Conservation (phyloP, 768 basidiomycete genomes). For the Leucocoprinus birnbaumii region DNA sequence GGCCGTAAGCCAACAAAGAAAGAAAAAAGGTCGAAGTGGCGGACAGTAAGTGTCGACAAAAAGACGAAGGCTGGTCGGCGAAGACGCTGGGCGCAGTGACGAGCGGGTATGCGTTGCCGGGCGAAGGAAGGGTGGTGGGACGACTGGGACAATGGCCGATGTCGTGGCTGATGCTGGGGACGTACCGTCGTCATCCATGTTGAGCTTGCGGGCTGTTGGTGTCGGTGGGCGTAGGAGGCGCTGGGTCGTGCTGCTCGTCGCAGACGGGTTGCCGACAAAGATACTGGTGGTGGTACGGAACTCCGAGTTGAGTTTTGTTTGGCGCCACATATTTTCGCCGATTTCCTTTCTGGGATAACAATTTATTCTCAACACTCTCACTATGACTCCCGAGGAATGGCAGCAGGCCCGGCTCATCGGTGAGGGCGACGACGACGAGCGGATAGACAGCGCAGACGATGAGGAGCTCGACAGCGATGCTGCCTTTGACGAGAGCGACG, state of each 20-base stretch:
- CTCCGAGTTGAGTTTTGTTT: slow-evolving; percentile 9
- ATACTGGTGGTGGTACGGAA: neutral
- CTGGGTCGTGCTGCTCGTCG: neutral
- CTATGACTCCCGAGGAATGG: slow-evolving; percentile 21
- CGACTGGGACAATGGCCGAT: slow-evolving; percentile 49
- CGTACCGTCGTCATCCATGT: slow-evolving; percentile 75
- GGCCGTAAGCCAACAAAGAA: slow-evolving; percentile 43
- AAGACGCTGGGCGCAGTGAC: slow-evolving; percentile 1
- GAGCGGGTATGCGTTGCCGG: slow-evolving; percentile 8
- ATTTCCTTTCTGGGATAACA: slow-evolving; percentile 7
- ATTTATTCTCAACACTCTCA: neutral
- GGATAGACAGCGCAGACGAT: slow-evolving; percentile 68
- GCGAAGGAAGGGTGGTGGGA: slow-evolving; percentile 22
- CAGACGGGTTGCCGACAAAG: slow-evolving; percentile 1
- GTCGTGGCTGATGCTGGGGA: slow-evolving; percentile 75
- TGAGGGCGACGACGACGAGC: slow-evolving; percentile 48
- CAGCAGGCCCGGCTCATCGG: slow-evolving; percentile 47
- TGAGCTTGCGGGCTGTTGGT: slow-evolving; percentile 19
- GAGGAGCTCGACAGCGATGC: slow-evolving; percentile 85
- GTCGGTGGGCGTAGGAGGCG: slow-evolving; percentile 8
- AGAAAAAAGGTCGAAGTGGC: slow-evolving; percentile 20
- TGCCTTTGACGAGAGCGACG: slow-evolving; percentile 80
- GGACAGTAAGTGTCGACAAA: slow-evolving; percentile 24
- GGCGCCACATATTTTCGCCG: slow-evolving; percentile 1
- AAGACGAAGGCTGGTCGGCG: slow-evolving; percentile 9